Evolutionary conservation across 768 basidiomycete genomes (phyloP).

Genomic region (Boletellus emodensis): DNA sequence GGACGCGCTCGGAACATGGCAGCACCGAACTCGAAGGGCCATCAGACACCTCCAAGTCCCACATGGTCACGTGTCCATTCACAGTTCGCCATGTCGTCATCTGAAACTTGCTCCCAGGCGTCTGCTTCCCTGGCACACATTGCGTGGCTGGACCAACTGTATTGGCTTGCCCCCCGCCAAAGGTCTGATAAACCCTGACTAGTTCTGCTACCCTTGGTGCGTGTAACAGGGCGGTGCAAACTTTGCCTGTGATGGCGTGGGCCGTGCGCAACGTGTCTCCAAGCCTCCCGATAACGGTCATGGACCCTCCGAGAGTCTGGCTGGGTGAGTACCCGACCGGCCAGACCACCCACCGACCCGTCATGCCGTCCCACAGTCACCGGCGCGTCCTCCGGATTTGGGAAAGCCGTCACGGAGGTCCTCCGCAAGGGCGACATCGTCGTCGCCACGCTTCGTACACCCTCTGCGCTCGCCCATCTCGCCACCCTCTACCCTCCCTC

Average conservation of each 20-base stretch:
- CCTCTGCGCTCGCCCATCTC: conserved; percentile 28
- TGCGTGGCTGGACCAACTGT: no score
- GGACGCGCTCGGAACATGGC: neutral
- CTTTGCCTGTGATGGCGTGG: no score
- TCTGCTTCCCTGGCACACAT: no score
- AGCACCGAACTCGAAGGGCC: no score
- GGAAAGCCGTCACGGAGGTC: conserved; percentile 26
- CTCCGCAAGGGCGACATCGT: conserved; percentile 35
- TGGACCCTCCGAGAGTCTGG: conserved; percentile 8
- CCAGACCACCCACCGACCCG: neutral
- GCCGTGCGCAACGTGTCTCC: neutral
- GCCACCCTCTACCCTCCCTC: conserved; percentile 20
- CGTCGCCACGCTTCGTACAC: conserved; percentile 41
- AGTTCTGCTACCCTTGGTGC: neutral
- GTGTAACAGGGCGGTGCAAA: neutral
- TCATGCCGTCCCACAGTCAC: conserved; percentile 10
- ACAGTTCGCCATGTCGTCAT: no score
- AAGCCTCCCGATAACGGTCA: neutral
- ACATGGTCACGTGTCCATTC: no score
- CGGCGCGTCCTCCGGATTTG: conserved; percentile 38
- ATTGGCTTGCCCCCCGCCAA: no score
- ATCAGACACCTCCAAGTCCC: neutral
- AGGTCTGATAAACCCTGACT: neutral
- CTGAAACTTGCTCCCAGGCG: no score
- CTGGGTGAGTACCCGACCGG: neutral